Conservation (phyloP, 805 yeast species). For the Zygosaccharomyces bisporus region DNA sequence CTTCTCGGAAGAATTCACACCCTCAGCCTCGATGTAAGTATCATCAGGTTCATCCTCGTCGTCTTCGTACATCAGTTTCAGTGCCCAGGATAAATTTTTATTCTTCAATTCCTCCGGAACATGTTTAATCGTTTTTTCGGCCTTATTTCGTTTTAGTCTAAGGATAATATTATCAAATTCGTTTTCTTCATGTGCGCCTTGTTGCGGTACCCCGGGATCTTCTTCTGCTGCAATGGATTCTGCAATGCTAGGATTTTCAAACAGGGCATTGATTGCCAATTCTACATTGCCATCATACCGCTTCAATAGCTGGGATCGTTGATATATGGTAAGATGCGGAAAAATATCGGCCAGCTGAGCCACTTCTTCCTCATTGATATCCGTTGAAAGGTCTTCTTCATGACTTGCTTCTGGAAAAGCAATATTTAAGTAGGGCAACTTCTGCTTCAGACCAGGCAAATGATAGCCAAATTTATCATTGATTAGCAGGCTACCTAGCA, state of each 20-base stretch:
- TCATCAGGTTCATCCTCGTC: slow-evolving; percentile 89
- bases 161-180: slow-evolving; percentile 9
- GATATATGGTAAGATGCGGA: slow-evolving; percentile 52
- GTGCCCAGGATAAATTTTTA: slow-evolving; percentile 55
- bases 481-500: slow-evolving; percentile 51
- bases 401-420: slow-evolving; percentile 1
- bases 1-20: slow-evolving; percentile 20
- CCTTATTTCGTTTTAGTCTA: slow-evolving; percentile 7
- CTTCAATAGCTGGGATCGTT: slow-evolving; percentile 48
- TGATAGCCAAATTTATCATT: slow-evolving; percentile 45
- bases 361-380: slow-evolving; percentile 37
- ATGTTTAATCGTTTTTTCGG: slow-evolving; percentile 10
- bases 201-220: slow-evolving; percentile 2
- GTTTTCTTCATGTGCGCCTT: slow-evolving; percentile 16
- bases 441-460: slow-evolving; percentile 50
- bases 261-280: slow-evolving; percentile 49
- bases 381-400: slow-evolving; percentile 1
- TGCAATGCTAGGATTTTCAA: slow-evolving; percentile 56
- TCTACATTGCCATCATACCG: slow-evolving; percentile 53
- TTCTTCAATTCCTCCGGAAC: slow-evolving; percentile 51
- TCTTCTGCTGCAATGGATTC: slow-evolving; percentile 26
- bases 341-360: slow-evolving; percentile 50
- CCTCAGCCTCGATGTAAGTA: slow-evolving; percentile 55
- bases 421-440: slow-evolving; percentile 45
- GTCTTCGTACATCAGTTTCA: slow-evolving; percentile 59